These are phyloP conservation scores for Dioscorea dumetorum DNA, from an alignment of 106 monocot genomes.

Conservation along the genomic window DNA sequence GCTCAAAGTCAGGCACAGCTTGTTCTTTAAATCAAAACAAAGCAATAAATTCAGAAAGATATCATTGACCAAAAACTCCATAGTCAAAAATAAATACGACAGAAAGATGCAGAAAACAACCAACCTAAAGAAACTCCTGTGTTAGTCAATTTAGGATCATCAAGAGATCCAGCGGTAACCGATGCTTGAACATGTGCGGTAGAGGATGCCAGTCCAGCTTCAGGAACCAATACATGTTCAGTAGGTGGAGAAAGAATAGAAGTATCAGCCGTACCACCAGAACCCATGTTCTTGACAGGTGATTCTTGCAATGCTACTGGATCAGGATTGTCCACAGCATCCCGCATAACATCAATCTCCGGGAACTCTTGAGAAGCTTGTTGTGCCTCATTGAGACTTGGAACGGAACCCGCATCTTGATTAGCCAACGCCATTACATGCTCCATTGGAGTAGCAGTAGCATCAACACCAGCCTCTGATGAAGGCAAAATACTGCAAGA, in stretches of 20 bases:
- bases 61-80: neutral
- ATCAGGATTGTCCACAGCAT: constrained; percentile 23
- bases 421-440: constrained; percentile 8
- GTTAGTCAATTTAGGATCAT: constrained; percentile 11
- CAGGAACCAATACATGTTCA: constrained; percentile 23
- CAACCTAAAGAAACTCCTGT: constrained; percentile 28
- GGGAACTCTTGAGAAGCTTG: constrained; percentile 19
- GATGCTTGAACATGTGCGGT: neutral
- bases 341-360: constrained; percentile 41
- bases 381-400: neutral
- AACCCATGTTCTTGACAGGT: constrained; percentile 7
- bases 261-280: constrained; percentile 7
- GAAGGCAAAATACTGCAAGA: constrained; percentile 37
- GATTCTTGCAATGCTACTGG: neutral
- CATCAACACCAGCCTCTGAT: constrained; percentile 18
- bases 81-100: neutral
- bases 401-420: neutral
- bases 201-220: constrained; percentile 6
- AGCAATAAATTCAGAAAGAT: neutral
- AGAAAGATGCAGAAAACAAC: neutral
- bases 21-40: constrained; percentile 15
- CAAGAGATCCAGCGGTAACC: constrained; percentile 11
- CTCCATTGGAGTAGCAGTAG: constrained; percentile 9
- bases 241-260: constrained; percentile 33
- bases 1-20: constrained; percentile 25